Evolutionary conservation across 257 asterid species (phyloP).

Genomic region (Solanum pimpinellifolium): DNA sequence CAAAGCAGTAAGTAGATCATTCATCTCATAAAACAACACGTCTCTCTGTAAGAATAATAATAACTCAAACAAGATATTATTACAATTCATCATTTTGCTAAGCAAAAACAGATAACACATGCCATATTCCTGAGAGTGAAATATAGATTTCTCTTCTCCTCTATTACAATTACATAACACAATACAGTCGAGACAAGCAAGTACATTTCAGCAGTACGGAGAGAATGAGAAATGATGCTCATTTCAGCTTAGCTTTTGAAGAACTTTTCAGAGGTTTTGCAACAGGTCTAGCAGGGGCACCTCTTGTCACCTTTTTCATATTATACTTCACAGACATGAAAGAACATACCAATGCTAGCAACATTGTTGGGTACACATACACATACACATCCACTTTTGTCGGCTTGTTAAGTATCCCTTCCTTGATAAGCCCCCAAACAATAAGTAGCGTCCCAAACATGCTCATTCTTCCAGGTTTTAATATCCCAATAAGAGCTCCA

Average conservation of each 20-base stretch:
- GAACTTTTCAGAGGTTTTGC: conserved; percentile 83
- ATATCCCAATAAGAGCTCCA: conserved; percentile 65
- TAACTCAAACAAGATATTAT: too few relatives aligned
- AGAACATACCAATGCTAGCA: conserved; percentile 63
- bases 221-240: conserved; percentile 1
- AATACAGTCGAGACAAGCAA: neutral
- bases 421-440: conserved; percentile 93
- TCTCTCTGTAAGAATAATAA: neutral
- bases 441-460: conserved; percentile 88
- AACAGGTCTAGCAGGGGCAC: conserved; percentile 38
- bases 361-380: conserved; percentile 84
- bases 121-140: too few relatives aligned
- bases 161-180: neutral
- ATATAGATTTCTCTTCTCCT: neutral
- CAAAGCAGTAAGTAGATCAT: neutral
- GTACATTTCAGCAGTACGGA: neutral
- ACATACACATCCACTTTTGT: conserved; percentile 47
- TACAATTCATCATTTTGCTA: neutral
- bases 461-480: conserved; percentile 96
- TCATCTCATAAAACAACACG: neutral
- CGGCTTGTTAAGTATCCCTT: conserved; percentile 79
- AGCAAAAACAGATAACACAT: neutral
- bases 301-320: conserved; percentile 39
- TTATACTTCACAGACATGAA: conserved; percentile 78
- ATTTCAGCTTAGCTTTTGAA: conserved; percentile 62